Base-by-base conservation (phyloP, 148 eudicot genomes). In the Rhododendron henanense region DNA sequence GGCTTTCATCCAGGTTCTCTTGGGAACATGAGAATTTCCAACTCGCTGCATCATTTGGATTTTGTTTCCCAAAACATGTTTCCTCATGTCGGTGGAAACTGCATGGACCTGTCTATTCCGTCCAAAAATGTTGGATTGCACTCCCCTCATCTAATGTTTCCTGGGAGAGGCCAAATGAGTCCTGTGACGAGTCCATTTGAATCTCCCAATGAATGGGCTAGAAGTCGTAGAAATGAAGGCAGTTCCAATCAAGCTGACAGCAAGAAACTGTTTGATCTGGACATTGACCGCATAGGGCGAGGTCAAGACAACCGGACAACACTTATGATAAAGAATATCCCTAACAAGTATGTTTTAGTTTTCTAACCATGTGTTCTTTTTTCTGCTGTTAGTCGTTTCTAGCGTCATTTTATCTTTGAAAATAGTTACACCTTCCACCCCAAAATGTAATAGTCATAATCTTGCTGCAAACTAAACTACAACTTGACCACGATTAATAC, bases 281-380 rank as follows among this genome's bases (percentile, higher is more conserved):
- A 96, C 87, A 50, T 96, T 83, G 98, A 93, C 55, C 91, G 95
- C 63, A 96, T 96, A 84, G 31, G 87, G 83, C 91, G 90, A 37
- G 95, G 98, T 84, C 95, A 94, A 75, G 98, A 96, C 90, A 91
- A 90, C 78, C 90, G 98, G 87, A 96, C 98, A 31, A 96, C 98
- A 16, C 92, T 96, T 21, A 96, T 96, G 98, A 92, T 96, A 78
- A 96, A 96, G 92, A 96, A 96, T 88, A 96, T 96, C 86, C 98
- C 98, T 77, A 96, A 96, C 94, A 96, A 96, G 98, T 96, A 96
- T 25, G 94, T 90, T 25, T 55, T 25, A 44, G 44, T 74, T 87
- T 45, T 50, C 61, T 87, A 51, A 86, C 47, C 50, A 53, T 78
- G 57, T 73, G n/a, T 83, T 16, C 21, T 28, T 51, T 81, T 45